phyloP scores from a whole-genome alignment of 2,329 filamentous ascomycete species.

The Alternaria triticina region DNA sequence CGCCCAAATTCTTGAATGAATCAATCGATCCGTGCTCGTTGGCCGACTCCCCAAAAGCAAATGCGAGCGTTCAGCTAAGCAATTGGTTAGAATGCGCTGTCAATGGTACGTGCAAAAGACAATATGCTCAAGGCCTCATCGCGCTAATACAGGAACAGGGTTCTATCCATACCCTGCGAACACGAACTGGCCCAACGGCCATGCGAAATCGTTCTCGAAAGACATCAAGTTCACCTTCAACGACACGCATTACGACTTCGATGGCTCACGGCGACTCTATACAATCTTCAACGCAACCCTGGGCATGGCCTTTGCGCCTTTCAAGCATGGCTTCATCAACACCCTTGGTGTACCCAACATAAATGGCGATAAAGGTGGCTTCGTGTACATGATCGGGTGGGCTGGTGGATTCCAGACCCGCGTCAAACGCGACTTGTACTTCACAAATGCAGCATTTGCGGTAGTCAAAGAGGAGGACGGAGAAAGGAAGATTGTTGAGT shows the following conservation, averaged over 20 bases:
- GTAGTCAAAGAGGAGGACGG: slow-evolving; percentile 33
- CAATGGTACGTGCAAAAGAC: slow-evolving; percentile 25
- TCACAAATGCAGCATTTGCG: slow-evolving; percentile 40
- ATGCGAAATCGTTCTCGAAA: slow-evolving; percentile 30
- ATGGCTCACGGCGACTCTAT: slow-evolving; percentile 34
- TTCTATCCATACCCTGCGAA: slow-evolving; percentile 45
- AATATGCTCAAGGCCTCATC: accelerated
- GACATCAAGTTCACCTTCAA: slow-evolving; percentile 43
- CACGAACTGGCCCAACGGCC: slow-evolving; percentile 34
- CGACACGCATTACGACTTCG: slow-evolving; percentile 39
- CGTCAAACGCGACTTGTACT: slow-evolving; percentile 33
- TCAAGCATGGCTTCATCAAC: slow-evolving; percentile 39
- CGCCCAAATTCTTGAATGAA: background rate
- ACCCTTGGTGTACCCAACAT: slow-evolving; percentile 37
- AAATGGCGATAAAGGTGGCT: slow-evolving; percentile 40
- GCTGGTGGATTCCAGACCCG: slow-evolving; percentile 34
- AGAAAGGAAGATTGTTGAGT: slow-evolving; percentile 38
- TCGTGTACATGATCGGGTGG: slow-evolving; percentile 44
- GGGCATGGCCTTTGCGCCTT: slow-evolving; percentile 32
- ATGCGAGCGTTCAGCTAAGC: slow-evolving; percentile 37
- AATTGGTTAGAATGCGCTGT: slow-evolving; percentile 43
- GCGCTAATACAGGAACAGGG: slow-evolving; percentile 14
- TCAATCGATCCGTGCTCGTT: slow-evolving; percentile 31
- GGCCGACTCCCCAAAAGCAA: slow-evolving; percentile 25
- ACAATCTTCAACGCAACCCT: slow-evolving; percentile 37